Conservation (phyloP, 345 rosid genomes). For the Murraya paniculata region DNA sequence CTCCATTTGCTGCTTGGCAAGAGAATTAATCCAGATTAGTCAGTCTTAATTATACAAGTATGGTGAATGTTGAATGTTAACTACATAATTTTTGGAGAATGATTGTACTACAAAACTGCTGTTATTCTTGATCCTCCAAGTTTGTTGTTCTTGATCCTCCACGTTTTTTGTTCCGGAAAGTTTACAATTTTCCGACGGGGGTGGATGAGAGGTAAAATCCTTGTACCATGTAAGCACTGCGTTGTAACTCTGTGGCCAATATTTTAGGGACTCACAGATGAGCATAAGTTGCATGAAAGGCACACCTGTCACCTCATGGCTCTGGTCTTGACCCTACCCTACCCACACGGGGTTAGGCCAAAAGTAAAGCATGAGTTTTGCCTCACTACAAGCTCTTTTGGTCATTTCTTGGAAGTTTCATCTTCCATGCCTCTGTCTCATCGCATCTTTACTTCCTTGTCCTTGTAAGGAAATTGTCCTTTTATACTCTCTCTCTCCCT, state of each 20-base stretch:
- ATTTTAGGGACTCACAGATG: no score
- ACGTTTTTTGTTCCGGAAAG: no score
- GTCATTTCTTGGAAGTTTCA: slow-evolving; percentile 14
- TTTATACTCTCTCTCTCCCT: no score
- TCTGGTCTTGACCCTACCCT: background rate
- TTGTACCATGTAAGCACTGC: no score
- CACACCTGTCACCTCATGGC: background rate
- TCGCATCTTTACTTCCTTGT: background rate
- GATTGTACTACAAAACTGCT: no score
- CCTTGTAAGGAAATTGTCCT: no score
- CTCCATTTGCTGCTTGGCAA: background rate
- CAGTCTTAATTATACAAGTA: background rate
- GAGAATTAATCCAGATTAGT: background rate
- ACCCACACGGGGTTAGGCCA: background rate
- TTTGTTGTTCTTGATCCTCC: no score
- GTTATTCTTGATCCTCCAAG: no score
- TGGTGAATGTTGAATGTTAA: background rate
- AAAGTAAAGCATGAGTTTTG: background rate
- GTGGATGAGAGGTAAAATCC: no score
- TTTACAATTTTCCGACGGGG: no score
- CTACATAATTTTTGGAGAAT: background rate
- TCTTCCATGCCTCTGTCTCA: background rate
- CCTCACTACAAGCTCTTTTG: background rate
- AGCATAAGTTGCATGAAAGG: background rate
- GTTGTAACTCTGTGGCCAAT: no score